phyloP scores from a whole-genome alignment of 805 yeast species.

The Yarrowia sp. region DNA sequence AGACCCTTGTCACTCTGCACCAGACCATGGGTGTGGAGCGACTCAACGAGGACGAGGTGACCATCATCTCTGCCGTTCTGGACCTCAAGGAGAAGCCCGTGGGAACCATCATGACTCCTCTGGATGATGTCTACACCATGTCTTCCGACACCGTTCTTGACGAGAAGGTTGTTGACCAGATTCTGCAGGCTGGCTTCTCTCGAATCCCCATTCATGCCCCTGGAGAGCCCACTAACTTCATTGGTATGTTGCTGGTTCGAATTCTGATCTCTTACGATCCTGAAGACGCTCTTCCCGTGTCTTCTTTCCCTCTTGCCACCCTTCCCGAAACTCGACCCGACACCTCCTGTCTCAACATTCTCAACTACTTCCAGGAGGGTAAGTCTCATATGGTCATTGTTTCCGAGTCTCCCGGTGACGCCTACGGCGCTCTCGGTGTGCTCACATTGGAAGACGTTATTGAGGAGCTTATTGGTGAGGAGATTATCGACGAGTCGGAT shows the following conservation, averaged over 20 bases:
- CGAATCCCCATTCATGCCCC: conserved; percentile 93
- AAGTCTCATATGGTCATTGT: conserved; percentile 96
- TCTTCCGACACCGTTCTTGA: conserved; percentile 77
- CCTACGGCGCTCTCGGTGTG: conserved; percentile 73
- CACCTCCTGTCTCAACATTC: conserved; percentile 88
- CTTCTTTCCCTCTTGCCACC: conserved; percentile 91
- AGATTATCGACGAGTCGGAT: conserved; percentile 93
- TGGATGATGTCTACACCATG: conserved; percentile 83
- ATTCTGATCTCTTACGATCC: conserved; percentile 94
- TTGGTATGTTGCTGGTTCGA: conserved; percentile 91
- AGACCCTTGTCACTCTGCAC: conserved; percentile 89
- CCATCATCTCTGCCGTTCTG: conserved; percentile 88
- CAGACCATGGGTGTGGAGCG: conserved; percentile 94
- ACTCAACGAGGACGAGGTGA: conserved; percentile 90
- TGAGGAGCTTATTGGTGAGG: conserved; percentile 96
- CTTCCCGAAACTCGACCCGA: conserved; percentile 90
- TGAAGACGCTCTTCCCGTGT: conserved; percentile 88
- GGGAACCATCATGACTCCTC: conserved; percentile 87
- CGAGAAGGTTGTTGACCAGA: conserved; percentile 80
- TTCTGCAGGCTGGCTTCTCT: conserved; percentile 89
- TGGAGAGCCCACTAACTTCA: conserved; percentile 80
- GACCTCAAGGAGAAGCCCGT: conserved; percentile 92
- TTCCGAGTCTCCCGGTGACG: conserved; percentile 74
- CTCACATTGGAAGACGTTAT: conserved; percentile 95
- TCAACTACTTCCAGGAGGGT: conserved; percentile 96